Base-by-base conservation (phyloP, 768 basidiomycete species). In the Rhodotorula diobovata region DNA sequence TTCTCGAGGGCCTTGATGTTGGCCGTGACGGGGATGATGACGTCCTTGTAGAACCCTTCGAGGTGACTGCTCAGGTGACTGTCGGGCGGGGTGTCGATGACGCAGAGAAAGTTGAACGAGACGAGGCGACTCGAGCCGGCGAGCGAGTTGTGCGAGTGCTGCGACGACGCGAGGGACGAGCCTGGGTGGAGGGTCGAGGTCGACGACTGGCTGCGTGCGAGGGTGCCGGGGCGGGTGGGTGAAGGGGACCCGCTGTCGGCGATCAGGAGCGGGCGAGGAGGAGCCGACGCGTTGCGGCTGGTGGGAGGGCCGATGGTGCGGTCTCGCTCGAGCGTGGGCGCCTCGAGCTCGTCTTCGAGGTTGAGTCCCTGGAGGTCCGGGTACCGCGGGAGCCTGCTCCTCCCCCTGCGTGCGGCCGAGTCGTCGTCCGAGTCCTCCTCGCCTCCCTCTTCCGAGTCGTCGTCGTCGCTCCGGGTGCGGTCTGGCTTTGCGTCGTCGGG, bases 1-100 rank as follows among this genome's bases (percentile, higher is more conserved):
- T 91, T 88, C 81, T 99, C 95, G 78, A 96, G 89, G 78, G 92
- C 90, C 76, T 89, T 94, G 55, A 97, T 83, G 16, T 94, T 92
- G 12, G 95, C 96, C 4, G 94, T 92, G 14, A 78, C 28, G 50
- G 77, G 74, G 2, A 78, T 32, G 18, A 77, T 61, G 25, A 76
- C 66, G 63, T 76, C 71, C 58, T 72, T 71, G 71, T 78, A 77
- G 68, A 67, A 78, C 3, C 75, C 73, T 32, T 76, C 75, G 58
- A 78, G 71, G 43, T 78, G 77, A 45, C 63, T 61, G 65, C 74
- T 76, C 9, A 78, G 58, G 45, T 76, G 74, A 34, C 75, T 72
- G 67, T 78, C 77, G 7, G 76, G 76, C n/a, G 77, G 77, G 1
- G 75, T 74, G 60, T 78, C 77, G 70, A 78, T 76, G 30, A 78